phyloP scores from a whole-genome alignment of 164 flowering plant genomes.

The Chimonanthus salicifolius region DNA sequence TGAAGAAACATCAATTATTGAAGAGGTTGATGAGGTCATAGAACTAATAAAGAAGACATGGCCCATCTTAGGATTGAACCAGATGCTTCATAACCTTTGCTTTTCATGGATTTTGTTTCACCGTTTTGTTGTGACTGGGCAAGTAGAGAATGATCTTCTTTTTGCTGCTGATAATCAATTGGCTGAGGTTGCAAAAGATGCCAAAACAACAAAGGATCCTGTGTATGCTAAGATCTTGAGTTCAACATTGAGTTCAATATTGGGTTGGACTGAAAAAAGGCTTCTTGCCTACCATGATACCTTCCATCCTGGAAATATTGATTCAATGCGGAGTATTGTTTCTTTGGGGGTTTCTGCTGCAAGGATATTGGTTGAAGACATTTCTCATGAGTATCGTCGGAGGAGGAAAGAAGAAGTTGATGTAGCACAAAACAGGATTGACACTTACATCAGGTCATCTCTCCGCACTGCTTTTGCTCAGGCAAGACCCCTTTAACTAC shows the following conservation, averaged over 20 bases:
- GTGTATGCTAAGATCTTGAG: constrained; percentile 45
- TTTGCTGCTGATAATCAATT: constrained; percentile 60
- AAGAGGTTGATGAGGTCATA: constrained; percentile 79
- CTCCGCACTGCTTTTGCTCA: constrained; percentile 69
- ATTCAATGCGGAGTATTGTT: constrained; percentile 47
- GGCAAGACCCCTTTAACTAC: constrained; percentile 40
- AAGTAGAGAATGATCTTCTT: constrained; percentile 66
- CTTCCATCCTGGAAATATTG: constrained; percentile 45
- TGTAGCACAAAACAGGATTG: constrained; percentile 51
- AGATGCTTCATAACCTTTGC: constrained; percentile 78
- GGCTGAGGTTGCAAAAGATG: constrained; percentile 65
- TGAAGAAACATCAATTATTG: constrained; percentile 63
- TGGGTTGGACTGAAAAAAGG: constrained; percentile 76
- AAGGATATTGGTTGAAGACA: constrained; percentile 58
- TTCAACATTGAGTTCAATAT: constrained; percentile 42
- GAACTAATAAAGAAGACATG: constrained; percentile 90
- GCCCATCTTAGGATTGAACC: constrained; percentile 67
- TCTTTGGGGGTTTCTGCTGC: constrained; percentile 57
- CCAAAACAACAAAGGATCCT: constrained; percentile 46
- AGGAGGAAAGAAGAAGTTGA: constrained; percentile 48
- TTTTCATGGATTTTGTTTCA: constrained; percentile 76
- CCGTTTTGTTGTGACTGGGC: constrained; percentile 60
- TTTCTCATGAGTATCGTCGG: constrained; percentile 52
- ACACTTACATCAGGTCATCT: constrained; percentile 77
- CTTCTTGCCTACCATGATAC: constrained; percentile 72